These are phyloP conservation scores for Geum urbanum DNA, from an alignment of 306 rosid genomes.

Conservation along the genomic window DNA sequence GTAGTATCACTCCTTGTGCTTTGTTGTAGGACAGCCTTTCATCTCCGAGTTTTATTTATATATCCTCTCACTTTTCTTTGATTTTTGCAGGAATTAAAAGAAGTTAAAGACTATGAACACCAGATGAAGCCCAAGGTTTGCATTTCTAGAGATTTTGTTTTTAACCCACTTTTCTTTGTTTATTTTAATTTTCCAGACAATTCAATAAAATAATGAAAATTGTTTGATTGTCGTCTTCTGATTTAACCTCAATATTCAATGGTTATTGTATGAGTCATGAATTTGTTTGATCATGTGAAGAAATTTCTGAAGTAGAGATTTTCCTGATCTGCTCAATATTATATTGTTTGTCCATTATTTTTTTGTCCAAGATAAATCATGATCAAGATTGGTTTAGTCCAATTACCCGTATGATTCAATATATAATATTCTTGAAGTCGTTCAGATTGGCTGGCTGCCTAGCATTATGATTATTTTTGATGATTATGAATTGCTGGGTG, in stretches of 20 bases:
- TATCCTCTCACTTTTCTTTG: conserved; percentile 27
- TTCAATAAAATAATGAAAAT: too few relatives aligned
- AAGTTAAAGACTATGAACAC: conserved; percentile 74
- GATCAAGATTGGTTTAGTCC: neutral
- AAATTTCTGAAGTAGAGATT: neutral
- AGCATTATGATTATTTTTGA: neutral
- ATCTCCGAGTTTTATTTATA: conserved; percentile 16
- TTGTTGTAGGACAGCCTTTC: conserved; percentile 1
- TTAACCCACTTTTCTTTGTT: neutral
- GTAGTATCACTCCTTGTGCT: neutral
- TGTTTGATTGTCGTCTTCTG: neutral
- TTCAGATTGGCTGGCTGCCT: neutral
- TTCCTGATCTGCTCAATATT: neutral
- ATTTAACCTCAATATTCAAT: neutral
- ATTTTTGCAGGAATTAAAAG: conserved; percentile 73
- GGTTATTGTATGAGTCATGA: neutral
- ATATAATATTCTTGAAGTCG: neutral
- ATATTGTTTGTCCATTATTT: neutral
- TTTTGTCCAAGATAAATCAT: neutral
- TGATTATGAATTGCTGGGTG: neutral
- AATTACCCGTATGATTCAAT: neutral
- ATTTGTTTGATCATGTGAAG: neutral
- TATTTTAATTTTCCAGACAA: neutral
- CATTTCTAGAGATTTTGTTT: conserved; percentile 15
- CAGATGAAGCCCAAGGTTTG: conserved; percentile 88